Conservation (phyloP, 768 basidiomycete species). For the Phylloporus scabripes region DNA sequence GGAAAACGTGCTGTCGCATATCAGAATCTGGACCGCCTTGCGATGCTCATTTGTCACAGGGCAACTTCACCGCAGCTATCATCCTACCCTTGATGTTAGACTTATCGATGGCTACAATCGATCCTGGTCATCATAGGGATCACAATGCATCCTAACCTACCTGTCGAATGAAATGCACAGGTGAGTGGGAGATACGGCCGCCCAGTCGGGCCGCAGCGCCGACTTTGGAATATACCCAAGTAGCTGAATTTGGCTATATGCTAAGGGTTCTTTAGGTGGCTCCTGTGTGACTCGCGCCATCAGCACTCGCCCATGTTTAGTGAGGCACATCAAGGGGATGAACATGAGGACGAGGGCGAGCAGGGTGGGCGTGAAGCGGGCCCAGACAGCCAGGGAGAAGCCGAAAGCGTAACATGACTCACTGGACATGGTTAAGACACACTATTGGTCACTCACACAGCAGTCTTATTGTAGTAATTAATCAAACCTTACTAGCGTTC, state of each 20-base stretch:
- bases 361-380: too few species aligned
- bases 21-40: slow-evolving; percentile 15
- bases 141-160: too few species aligned
- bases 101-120: too few species aligned
- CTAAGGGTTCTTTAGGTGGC: neutral
- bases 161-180: neutral
- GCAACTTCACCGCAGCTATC: neutral
- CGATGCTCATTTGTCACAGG: neutral
- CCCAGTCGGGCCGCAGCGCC: neutral
- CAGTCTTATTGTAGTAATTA: too few species aligned
- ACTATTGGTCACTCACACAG: too few species aligned
- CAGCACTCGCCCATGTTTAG: neutral
- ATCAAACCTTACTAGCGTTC: too few species aligned
- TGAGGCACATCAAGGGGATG: neutral
- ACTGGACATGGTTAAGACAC: too few species aligned
- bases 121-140: too few species aligned
- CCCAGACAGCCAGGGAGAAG: too few species aligned
- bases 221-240: too few species aligned
- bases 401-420: too few species aligned
- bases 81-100: slow-evolving; percentile 5
- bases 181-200: slow-evolving; percentile 1
- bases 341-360: neutral
- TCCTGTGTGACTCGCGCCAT: neutral
- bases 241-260: too few species aligned
- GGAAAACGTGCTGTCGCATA: slow-evolving; percentile 10